These are phyloP conservation scores for Kwoniella botswanensis DNA, from an alignment of 768 basidiomycete species.

Conservation along the genomic window DNA sequence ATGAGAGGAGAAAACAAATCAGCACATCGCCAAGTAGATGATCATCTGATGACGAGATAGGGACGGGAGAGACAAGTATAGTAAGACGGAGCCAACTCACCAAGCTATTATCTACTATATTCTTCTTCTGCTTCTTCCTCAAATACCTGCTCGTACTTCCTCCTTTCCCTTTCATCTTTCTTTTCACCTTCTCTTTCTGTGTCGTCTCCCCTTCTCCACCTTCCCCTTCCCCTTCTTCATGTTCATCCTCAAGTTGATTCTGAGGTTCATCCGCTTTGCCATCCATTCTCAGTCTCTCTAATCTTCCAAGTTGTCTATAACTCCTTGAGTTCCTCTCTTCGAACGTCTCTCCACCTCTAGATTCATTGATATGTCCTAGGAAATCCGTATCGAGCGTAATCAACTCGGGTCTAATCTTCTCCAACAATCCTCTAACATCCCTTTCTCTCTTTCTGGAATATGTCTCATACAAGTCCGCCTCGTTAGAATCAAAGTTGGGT, in stretches of 20 bases:
- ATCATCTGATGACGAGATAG: not conserved
- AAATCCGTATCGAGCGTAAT: slow-evolving; percentile 67
- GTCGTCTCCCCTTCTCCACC: slow-evolving; percentile 57
- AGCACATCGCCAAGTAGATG: not conserved
- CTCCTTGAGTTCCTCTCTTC: slow-evolving; percentile 55
- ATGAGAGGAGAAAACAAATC: not conserved
- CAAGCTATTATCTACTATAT: slow-evolving; percentile 80
- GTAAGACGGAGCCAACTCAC: slow-evolving; percentile 52
- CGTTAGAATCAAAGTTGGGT: slow-evolving; percentile 88
- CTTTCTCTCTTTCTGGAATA: slow-evolving; percentile 79
- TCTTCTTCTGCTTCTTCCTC: slow-evolving; percentile 84
- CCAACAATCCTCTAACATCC: slow-evolving; percentile 86
- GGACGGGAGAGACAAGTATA: not conserved
- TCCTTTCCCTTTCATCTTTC: slow-evolving; percentile 77
- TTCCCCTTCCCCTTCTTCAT: slow-evolving; percentile 58
- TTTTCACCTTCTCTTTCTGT: slow-evolving; percentile 67
- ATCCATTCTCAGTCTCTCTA: slow-evolving; percentile 73
- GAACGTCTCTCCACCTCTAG: slow-evolving; percentile 48
- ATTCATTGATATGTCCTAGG: slow-evolving; percentile 55
- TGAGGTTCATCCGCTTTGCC: slow-evolving; percentile 64
- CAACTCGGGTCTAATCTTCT: slow-evolving; percentile 93
- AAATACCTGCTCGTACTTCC: slow-evolving; percentile 83
- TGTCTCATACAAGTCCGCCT: slow-evolving; percentile 94
- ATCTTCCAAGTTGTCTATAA: slow-evolving; percentile 59
- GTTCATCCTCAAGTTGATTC: slow-evolving; percentile 67